These are phyloP conservation scores for Geotrichum restrictum DNA, from an alignment of 1,139 yeast species.

Conservation along the genomic window DNA sequence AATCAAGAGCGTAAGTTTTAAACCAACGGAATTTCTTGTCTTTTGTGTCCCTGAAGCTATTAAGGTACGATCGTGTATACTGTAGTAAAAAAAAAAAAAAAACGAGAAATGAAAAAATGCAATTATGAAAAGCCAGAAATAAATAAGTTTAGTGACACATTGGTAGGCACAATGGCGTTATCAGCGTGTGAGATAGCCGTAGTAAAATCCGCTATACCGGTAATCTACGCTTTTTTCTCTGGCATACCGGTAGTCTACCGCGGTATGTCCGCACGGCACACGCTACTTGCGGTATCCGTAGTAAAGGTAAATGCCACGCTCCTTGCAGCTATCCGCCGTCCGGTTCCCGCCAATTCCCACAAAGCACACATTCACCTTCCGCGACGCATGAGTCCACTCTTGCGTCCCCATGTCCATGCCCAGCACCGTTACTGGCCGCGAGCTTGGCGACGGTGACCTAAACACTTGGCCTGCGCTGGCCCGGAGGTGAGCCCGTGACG, in stretches of 20 bases:
- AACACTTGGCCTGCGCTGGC: not conserved
- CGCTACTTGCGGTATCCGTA: conserved; percentile 32
- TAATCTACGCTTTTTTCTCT: no score
- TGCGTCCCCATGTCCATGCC: conserved; percentile 30
- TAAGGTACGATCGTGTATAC: no score
- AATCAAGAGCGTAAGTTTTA: no score
- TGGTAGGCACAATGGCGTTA: no score
- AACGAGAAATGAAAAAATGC: no score
- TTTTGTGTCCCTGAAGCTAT: no score
- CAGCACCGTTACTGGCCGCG: conserved; percentile 24
- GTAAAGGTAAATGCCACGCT: conserved; percentile 39
- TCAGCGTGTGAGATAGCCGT: no score
- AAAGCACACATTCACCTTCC: conserved; percentile 36
- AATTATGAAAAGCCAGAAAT: not conserved
- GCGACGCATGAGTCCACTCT: conserved; percentile 35
- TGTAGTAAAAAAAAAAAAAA: no score
- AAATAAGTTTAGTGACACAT: not conserved
- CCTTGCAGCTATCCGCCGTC: conserved; percentile 31
- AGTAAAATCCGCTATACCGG: no score
- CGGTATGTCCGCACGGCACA: no score
- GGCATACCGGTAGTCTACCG: no score
- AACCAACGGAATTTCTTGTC: no score
- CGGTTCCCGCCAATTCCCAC: conserved; percentile 37
- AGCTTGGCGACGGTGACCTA: conserved; percentile 8
- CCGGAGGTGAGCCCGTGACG: conserved; percentile 11